Conservation (phyloP, 2,329 filamentous ascomycete genomes). For the Zasmidium cellare region DNA sequence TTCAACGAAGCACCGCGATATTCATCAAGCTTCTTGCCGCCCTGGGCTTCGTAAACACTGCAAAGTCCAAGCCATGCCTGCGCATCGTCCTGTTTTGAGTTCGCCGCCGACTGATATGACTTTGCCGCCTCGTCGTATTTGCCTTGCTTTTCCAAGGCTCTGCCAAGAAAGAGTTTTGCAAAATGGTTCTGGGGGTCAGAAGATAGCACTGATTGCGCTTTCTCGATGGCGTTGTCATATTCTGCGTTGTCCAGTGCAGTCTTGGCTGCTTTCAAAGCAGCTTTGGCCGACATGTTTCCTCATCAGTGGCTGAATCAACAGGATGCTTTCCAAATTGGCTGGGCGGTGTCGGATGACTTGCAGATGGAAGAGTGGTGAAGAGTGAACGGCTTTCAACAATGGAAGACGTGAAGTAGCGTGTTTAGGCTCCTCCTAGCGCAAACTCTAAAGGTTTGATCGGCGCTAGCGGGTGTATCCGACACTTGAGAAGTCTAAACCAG, state of each 20-base stretch:
- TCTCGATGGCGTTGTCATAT: conserved; percentile 71
- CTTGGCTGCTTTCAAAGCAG: conserved; percentile 75
- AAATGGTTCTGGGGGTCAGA: conserved; percentile 79
- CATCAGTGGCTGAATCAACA: conserved; percentile 2
- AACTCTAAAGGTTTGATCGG: too few relatives aligned
- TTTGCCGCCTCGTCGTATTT: conserved; percentile 71
- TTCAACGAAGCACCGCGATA: conserved; percentile 74
- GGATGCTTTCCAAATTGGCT: too few relatives aligned
- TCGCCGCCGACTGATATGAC: conserved; percentile 71
- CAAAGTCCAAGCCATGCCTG: conserved; percentile 90
- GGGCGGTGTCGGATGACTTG: too few relatives aligned
- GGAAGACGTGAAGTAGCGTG: too few relatives aligned
- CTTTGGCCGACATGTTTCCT: conserved; percentile 41
- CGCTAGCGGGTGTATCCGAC: too few relatives aligned
- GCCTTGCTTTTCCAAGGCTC: conserved; percentile 76
- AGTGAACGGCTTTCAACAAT: too few relatives aligned
- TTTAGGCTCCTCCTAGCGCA: too few relatives aligned
- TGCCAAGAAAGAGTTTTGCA: conserved; percentile 83
- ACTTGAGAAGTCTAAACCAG: too few relatives aligned
- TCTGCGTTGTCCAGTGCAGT: conserved; percentile 75
- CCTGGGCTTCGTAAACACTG: conserved; percentile 80
- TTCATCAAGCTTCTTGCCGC: conserved; percentile 64
- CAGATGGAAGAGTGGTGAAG: too few relatives aligned
- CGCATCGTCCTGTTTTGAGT: conserved; percentile 71
- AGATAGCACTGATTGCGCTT: conserved; percentile 68